Evolutionary conservation across 2,329 filamentous ascomycete genomes (phyloP), one percentile per base, ranked within the genome.

Genomic region (Fusarium fujikuroi): DNA sequence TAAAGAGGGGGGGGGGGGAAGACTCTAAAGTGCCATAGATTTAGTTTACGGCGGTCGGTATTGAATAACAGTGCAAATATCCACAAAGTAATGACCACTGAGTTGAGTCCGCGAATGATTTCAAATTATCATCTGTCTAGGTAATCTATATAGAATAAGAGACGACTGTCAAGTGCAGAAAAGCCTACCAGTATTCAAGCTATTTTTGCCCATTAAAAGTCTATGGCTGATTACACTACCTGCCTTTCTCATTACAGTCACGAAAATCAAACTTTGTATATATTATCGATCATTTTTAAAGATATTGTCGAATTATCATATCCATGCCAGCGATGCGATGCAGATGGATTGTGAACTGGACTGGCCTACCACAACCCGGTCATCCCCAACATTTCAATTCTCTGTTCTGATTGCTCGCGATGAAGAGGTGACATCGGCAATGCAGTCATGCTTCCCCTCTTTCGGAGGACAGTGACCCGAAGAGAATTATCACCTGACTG

Each of bases 401-500:
- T 30, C 28, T 40, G 14, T 36, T 40, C 43, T 32, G 23, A 16
- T 19, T 66, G 21, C 43, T 32, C 44, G 30, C 21, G 10, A 32
- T 15, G n/a, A 32, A 37, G 18, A 23, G 34, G 39, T 34, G 36
- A 14, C 40, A 66, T 47, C 21, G 40, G 19, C 23, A 47, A 43
- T 69, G 21, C 34, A 46, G 32, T 43, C 37, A 30, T 34, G 47
- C 49, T 69, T 54, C 67, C 67, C 65, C 60, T 73, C 69, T 40
- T 9, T 70, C 60, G 70, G 70, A 37, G 15, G 42, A 70, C 30
- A 40, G 50, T 58, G 34, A 30, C 50, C 70, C 70, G 65, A 70
- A 28, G 42, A 58, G 32, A 46, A 44, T 19, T 21, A 42, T 59
- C 67, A 71, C 47, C 63, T 68, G 62, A 71, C 44, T 28, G 15